Conservation (phyloP, 2,329 filamentous ascomycete species). For the Diplodia sapinea region DNA sequence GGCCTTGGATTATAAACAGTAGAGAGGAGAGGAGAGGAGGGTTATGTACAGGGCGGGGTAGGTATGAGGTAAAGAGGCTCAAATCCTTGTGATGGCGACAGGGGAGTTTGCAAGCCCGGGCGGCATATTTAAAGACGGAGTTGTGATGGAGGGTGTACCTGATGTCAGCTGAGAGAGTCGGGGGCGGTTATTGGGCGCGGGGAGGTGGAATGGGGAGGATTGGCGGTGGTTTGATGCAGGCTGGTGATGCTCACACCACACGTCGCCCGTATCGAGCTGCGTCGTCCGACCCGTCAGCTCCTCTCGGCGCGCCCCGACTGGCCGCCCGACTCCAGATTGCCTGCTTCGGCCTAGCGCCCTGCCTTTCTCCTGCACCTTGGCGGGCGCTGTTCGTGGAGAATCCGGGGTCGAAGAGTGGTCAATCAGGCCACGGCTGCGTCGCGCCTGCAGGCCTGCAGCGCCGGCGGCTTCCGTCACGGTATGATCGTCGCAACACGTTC, state of each 20-base stretch:
- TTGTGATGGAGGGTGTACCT: background rate
- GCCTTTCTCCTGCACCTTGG: background rate
- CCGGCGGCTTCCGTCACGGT: constrained; percentile 4
- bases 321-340: background rate
- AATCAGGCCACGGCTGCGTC: constrained; percentile 2
- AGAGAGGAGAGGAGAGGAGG: constrained; percentile 3
- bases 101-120: background rate
- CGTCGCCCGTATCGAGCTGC: background rate
- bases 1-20: constrained; percentile 7
- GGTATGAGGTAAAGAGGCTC: constrained; percentile 12
- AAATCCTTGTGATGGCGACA: constrained; percentile 14
- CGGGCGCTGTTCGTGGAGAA: constrained; percentile 16
- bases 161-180: constrained; percentile 13
- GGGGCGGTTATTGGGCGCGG: background rate
- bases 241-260: constrained; percentile 29
- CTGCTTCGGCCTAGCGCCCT: background rate
- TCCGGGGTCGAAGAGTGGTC: constrained; percentile 1
- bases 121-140: constrained; percentile 19
- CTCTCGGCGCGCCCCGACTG: constrained; percentile 21
- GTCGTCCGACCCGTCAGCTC: constrained; percentile 21
- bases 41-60: constrained; percentile 9
- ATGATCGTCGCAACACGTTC: constrained; percentile 12
- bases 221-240: constrained; percentile 3
- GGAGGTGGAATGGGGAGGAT: constrained; percentile 2
- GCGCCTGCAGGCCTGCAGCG: background rate